Percentiles rank a stretch among this genome's conserved stretches.
Conservation (phyloP, 257 asterid genomes). For the Nicotiana paniculata region DNA sequence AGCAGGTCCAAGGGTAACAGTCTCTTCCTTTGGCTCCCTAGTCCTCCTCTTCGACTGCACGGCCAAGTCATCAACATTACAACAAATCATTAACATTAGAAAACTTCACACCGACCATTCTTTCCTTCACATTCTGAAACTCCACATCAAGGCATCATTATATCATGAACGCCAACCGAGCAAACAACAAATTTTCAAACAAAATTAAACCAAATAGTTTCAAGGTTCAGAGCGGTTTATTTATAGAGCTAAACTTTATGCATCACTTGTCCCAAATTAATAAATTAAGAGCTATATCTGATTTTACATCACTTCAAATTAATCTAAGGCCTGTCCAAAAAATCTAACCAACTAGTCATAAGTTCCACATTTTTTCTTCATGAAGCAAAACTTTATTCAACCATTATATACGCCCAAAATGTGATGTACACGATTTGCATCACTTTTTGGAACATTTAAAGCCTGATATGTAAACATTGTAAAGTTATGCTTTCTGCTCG, state of each 20-base stretch:
- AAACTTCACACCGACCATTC: background rate
- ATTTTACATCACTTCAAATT: background rate
- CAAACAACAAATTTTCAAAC: background rate
- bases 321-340: background rate
- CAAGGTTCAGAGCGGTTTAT: background rate
- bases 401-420: background rate
- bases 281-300: background rate
- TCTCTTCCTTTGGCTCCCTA: constrained; percentile 11
- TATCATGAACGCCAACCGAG: background rate
- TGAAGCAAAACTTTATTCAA: background rate
- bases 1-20: constrained; percentile 3
- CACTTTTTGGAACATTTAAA: background rate
- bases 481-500: background rate
- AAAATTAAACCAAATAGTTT: too few relatives aligned
- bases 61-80: background rate
- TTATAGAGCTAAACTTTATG: background rate
- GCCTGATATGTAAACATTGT: background rate
- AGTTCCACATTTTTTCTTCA: background rate
- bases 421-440: background rate
- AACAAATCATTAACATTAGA: background rate
- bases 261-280: background rate
- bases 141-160: background rate
- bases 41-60: constrained; percentile 9
- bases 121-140: background rate
- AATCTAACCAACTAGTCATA: background rate